These are phyloP conservation scores for Cryphonectria parasitica DNA, from an alignment of 2,329 filamentous ascomycete genomes.

Conservation along the genomic window DNA sequence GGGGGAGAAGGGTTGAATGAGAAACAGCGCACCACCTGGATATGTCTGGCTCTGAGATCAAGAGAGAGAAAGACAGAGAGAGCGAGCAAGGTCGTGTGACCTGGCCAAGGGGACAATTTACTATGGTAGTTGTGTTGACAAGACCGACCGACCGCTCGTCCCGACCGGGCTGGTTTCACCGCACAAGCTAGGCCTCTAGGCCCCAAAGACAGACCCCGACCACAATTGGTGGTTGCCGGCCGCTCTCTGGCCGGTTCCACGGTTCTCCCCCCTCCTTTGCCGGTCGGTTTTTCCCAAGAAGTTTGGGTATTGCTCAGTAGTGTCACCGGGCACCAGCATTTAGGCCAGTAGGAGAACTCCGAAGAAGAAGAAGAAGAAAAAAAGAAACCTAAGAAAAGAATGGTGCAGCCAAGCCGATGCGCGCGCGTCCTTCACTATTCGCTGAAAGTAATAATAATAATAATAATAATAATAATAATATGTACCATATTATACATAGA, in stretches of 20 bases:
- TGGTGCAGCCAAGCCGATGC: background rate
- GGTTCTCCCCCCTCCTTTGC: no score
- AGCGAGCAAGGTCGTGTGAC: no score
- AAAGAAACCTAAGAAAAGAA: background rate
- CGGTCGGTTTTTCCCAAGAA: background rate
- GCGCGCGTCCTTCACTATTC: background rate
- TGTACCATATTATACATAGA: background rate
- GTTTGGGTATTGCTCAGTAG: no score
- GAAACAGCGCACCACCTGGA: no score
- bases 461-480: background rate
- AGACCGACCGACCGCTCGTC: slow-evolving; percentile 6
- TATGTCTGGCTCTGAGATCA: no score
- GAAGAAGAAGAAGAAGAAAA: no score
- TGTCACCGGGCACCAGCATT: no score
- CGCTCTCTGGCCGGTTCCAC: background rate
- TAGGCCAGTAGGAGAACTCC: no score
- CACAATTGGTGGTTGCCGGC: background rate
- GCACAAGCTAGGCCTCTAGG: background rate
- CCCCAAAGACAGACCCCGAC: background rate
- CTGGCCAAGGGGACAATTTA: background rate
- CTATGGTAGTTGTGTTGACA: background rate
- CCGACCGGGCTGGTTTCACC: slow-evolving; percentile 7
- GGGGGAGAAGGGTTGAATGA: no score
- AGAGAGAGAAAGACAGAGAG: no score
- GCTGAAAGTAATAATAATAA: background rate